phyloP scores from a whole-genome alignment of 257 asterid species.

The Paraleonurus japonicus region DNA sequence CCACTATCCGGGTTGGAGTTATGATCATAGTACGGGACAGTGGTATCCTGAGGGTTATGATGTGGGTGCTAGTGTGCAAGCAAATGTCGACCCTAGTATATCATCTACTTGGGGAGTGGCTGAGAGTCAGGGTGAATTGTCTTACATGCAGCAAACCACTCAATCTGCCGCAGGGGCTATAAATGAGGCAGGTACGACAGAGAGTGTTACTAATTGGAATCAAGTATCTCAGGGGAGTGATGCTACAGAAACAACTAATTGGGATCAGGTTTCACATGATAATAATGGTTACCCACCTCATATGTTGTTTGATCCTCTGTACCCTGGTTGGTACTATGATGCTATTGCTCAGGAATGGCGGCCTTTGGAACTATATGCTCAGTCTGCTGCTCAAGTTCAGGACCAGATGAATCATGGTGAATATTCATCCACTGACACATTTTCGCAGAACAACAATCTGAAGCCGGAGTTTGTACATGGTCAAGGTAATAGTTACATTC shows the following conservation, averaged over 20 bases:
- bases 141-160: conserved; percentile 70
- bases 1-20: conserved; percentile 91
- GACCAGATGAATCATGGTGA: conserved; percentile 46
- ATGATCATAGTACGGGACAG: conserved; percentile 63
- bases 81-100: conserved; percentile 28
- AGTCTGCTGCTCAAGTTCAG: conserved; percentile 47
- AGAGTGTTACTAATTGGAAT: conserved; percentile 50
- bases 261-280: conserved; percentile 55
- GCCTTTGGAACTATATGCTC: conserved; percentile 60
- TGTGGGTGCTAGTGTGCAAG: conserved; percentile 33
- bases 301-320: conserved; percentile 90
- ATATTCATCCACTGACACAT: conserved; percentile 33
- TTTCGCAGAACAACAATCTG: conserved; percentile 38
- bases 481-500: conserved; percentile 34
- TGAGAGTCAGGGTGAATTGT: conserved; percentile 48
- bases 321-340: conserved; percentile 94
- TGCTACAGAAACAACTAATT: conserved; percentile 37
- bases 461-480: conserved; percentile 25
- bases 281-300: conserved; percentile 74
- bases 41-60: conserved; percentile 78
- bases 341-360: conserved; percentile 69
- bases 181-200: conserved; percentile 51
- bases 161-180: conserved; percentile 54
- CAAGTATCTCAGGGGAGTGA: conserved; percentile 39
- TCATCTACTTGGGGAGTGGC: conserved; percentile 45